Evolutionary conservation across 352 stramenopile species (phyloP), one percentile per base, ranked within the genome.

Genomic region (Globisporangium canariense): DNA sequence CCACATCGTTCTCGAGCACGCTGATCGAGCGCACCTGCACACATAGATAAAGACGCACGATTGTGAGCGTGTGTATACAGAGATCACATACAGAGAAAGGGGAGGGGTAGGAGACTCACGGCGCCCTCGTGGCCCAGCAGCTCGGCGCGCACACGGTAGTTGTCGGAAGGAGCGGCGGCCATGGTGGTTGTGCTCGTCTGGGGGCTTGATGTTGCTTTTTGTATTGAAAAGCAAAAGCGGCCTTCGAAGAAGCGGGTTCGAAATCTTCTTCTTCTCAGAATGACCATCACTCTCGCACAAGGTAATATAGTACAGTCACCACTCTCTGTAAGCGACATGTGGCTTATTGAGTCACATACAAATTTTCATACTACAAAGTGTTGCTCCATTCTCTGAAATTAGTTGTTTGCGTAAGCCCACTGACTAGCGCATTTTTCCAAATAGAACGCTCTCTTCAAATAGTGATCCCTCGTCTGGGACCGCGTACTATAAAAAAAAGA

Each of bases 51-150:
- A 50, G 20, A 55, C 28, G 18, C 49, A 28, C 10, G 34, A 32
- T 58, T 69, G 28, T 30, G 9, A 40, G 34, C 34, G 34, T 40
- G 8, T 14, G 16, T 40, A 73, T 22, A 22, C 22, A 54, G 59
- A 7, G 18, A 20, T 9, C 20, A 41, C 25, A 41, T 10, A 41
- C 0, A 18, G 2, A 25, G 14, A 40, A 20, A 54, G 6, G 38
- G 5, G 20, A 40, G 34, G 8, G 34, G 11, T 11, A 40, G 2
- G 10, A 16, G n/a, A 84, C 78, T 53, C 72, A 93, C 85, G n/a
- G 83, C 85, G 69, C 85, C 83, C 16, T 91, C 81, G 71, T 94
- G 85, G 60, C 81, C 81, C 53, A 80, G 72, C 53, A 94, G 77
- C 73, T 90, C 80, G 58, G 70, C 75, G 66, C 62, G 65, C 32